A percentile compares a stretch with the other conserved stretches of the same genome.
These are phyloP conservation scores for Hypericum perforatum DNA, from an alignment of 345 rosid genomes.

Conservation along the genomic window DNA sequence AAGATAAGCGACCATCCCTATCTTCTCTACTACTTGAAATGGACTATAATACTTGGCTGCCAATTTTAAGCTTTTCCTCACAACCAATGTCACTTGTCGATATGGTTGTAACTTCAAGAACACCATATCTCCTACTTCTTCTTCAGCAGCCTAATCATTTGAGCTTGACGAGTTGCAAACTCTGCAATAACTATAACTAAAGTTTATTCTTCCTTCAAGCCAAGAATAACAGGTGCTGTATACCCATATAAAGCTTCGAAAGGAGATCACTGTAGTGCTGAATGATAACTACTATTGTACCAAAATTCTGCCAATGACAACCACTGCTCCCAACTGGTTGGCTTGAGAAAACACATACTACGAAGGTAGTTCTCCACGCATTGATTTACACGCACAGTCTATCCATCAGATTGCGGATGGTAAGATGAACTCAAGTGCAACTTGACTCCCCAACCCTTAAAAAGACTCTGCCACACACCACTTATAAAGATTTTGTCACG, in stretches of 20 bases:
- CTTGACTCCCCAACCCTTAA: not conserved
- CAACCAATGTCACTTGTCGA: no score
- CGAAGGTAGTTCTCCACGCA: not conserved
- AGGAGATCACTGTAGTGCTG: not conserved
- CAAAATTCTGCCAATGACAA: not conserved
- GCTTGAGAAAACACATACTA: not conserved
- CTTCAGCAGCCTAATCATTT: no score
- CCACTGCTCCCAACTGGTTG: not conserved
- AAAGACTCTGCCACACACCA: not conserved
- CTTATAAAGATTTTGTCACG: not conserved
- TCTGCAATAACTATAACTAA: not conserved
- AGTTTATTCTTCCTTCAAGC: not conserved
- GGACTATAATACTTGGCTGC: not conserved
- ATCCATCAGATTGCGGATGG: not conserved
- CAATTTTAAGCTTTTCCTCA: no score
- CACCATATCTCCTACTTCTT: no score
- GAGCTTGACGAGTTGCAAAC: not conserved
- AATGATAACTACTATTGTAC: not conserved
- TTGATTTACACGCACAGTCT: not conserved
- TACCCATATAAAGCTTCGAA: not conserved
- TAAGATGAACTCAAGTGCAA: no score
- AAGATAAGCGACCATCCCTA: not conserved
- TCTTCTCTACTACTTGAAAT: not conserved
- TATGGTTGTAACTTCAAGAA: no score
- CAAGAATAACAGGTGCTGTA: not conserved